phyloP scores from a whole-genome alignment of 306 rosid species.

The Potentilla sterilis region DNA sequence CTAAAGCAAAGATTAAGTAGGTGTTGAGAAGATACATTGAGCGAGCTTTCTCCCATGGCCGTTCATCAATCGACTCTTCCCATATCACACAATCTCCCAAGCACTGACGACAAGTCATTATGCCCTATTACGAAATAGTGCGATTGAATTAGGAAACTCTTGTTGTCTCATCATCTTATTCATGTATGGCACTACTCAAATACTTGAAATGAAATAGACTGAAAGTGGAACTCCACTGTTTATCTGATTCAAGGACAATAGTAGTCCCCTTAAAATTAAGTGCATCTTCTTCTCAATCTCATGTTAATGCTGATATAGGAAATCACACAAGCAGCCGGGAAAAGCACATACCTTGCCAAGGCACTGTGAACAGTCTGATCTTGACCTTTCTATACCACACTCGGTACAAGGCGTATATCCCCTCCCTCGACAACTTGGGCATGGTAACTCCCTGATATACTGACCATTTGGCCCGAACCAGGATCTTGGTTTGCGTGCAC shows the following conservation, averaged over 20 bases:
- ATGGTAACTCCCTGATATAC: slow-evolving; percentile 89
- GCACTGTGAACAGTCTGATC: slow-evolving; percentile 77
- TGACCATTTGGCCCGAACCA: slow-evolving; percentile 95
- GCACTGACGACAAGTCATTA: slow-evolving; percentile 81
- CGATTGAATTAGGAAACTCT: not conserved
- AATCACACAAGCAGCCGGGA: not conserved
- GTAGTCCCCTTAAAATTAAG: not conserved
- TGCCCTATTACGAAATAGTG: slow-evolving; percentile 47
- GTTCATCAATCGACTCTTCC: slow-evolving; percentile 94
- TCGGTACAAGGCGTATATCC: slow-evolving; percentile 91
- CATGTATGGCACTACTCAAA: not conserved
- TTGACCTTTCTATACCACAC: slow-evolving; percentile 89
- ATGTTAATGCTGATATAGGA: not conserved
- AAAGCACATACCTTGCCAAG: slow-evolving; percentile 63
- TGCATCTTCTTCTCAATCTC: not conserved
- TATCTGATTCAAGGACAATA: not conserved
- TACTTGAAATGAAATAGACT: not conserved
- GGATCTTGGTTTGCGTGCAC: slow-evolving; percentile 52
- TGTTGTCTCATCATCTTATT: not conserved
- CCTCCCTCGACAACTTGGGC: slow-evolving; percentile 95
- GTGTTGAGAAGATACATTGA: slow-evolving; percentile 49
- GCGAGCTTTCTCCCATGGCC: slow-evolving; percentile 92
- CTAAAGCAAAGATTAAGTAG: not conserved
- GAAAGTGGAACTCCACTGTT: not conserved
- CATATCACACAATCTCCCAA: slow-evolving; percentile 89